These are phyloP conservation scores for Rhamnella rubrinervis DNA, from an alignment of 331 rosid genomes.

Conservation along the genomic window DNA sequence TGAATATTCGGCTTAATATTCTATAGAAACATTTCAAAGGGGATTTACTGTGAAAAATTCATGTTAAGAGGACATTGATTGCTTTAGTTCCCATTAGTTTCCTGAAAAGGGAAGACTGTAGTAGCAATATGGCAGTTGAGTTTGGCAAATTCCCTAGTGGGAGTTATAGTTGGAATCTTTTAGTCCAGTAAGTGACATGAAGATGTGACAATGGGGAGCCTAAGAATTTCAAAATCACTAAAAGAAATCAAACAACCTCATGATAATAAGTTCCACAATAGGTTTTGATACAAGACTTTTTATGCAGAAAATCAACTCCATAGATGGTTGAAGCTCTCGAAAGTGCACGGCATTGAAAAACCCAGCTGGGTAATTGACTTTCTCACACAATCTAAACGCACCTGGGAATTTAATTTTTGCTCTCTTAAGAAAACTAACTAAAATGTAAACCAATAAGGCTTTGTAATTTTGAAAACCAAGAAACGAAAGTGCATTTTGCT, in stretches of 20 bases:
- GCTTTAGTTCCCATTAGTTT: background rate
- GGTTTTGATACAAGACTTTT: background rate
- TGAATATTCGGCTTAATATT: constrained; percentile 3
- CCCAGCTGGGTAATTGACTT: constrained; percentile 38
- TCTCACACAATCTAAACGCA: background rate
- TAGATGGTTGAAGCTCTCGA: constrained; percentile 20
- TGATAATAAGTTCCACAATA: constrained; percentile 3
- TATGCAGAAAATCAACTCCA: constrained; percentile 15
- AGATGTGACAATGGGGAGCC: constrained; percentile 30
- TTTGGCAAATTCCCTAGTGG: constrained; percentile 23
- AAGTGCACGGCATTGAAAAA: constrained; percentile 31
- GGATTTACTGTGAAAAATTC: background rate
- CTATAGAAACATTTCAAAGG: background rate
- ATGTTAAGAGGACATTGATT: background rate
- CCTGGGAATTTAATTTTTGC: too few relatives aligned
- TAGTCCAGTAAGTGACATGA: constrained; percentile 21
- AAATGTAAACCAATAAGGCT: background rate
- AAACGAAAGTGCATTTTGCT: too few relatives aligned
- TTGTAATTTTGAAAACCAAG: background rate
- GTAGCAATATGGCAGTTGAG: constrained; percentile 11
- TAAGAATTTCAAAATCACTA: background rate
- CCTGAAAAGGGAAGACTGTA: constrained; percentile 20
- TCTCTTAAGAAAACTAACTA: background rate
- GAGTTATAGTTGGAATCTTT: constrained; percentile 22
- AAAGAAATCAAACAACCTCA: constrained; percentile 5